These are phyloP conservation scores for Discostella pseudostelligera DNA, from an alignment of 108 stramenopile genomes.

Conservation along the genomic window DNA sequence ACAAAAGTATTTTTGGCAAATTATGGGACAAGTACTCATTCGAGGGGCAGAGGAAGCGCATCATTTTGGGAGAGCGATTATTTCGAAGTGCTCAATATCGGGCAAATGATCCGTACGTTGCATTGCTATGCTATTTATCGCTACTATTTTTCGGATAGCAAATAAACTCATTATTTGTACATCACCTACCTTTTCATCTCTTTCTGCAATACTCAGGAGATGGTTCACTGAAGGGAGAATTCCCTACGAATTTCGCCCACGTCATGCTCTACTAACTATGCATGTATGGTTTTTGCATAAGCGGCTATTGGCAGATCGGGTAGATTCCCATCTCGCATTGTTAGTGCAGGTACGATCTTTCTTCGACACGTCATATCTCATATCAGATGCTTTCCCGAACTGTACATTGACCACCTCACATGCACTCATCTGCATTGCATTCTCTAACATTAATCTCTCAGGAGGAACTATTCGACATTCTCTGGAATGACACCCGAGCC, in stretches of 20 bases:
- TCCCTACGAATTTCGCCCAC: constrained; percentile 77
- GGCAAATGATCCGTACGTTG: constrained; percentile 67
- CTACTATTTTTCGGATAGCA: background rate
- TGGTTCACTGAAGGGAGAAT: constrained; percentile 79
- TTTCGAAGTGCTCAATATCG: constrained; percentile 70
- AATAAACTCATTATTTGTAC: background rate
- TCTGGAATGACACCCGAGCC: constrained; percentile 82
- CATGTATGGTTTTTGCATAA: constrained; percentile 92
- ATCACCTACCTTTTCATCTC: background rate
- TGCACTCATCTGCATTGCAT: too few species aligned
- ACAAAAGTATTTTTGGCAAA: constrained; percentile 39
- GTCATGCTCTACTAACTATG: constrained; percentile 82
- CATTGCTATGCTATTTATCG: background rate
- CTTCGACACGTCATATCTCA: background rate
- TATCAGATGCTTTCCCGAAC: background rate
- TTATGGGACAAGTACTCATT: constrained; percentile 61
- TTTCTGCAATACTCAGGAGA: constrained; percentile 37
- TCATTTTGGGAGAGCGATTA: constrained; percentile 60
- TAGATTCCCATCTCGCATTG: constrained; percentile 54
- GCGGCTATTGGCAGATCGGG: constrained; percentile 58
- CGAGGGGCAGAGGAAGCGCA: constrained; percentile 61
- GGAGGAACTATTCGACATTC: constrained; percentile 90
- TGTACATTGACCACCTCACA: too few species aligned
- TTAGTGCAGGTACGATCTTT: constrained; percentile 34
- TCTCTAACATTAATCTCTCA: constrained; percentile 26